phyloP scores from a whole-genome alignment of 495 filamentous ascomycete genomes.

The Parachaetomium inaequale region DNA sequence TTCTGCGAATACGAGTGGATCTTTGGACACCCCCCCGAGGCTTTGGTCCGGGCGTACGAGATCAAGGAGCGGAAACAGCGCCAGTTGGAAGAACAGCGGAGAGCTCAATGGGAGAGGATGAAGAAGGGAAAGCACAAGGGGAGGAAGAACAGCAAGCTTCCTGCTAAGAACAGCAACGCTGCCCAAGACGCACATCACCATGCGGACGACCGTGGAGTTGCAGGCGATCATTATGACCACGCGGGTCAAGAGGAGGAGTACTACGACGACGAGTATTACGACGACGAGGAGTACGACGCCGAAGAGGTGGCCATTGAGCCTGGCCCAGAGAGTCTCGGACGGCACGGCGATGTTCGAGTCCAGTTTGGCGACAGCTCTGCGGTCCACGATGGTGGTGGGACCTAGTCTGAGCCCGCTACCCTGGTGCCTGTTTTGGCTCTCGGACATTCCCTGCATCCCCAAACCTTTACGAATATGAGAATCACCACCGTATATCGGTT shows the following conservation, averaged over 20 bases:
- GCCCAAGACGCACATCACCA: conserved; percentile 25
- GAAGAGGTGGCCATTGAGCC: conserved; percentile 31
- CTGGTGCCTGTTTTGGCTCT: neutral
- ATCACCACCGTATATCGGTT: neutral
- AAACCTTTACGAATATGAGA: conserved; percentile 1
- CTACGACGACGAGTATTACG: conserved; percentile 40
- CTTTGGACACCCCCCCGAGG: conserved; percentile 75
- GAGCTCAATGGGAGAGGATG: conserved; percentile 83
- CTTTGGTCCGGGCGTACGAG: conserved; percentile 87
- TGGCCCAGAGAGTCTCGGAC: conserved; percentile 24
- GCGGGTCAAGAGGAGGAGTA: conserved; percentile 34
- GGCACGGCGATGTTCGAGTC: conserved; percentile 18
- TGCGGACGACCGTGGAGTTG: conserved; percentile 24
- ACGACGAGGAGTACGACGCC: conserved; percentile 35
- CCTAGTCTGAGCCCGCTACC: conserved; percentile 4
- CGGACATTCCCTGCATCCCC: neutral
- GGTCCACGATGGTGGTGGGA: conserved; percentile 20
- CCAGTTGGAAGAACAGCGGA: conserved; percentile 75
- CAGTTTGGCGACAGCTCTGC: conserved; percentile 8
- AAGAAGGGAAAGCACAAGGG: conserved; percentile 91
- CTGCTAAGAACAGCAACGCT: conserved; percentile 53
- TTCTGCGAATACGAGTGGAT: conserved; percentile 88
- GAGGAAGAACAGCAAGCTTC: conserved; percentile 61
- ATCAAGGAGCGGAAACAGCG: conserved; percentile 86
- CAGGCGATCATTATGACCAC: conserved; percentile 32